These are phyloP conservation scores for Ophiostoma quercus DNA, from an alignment of 2,329 filamentous ascomycete genomes.

Conservation along the genomic window DNA sequence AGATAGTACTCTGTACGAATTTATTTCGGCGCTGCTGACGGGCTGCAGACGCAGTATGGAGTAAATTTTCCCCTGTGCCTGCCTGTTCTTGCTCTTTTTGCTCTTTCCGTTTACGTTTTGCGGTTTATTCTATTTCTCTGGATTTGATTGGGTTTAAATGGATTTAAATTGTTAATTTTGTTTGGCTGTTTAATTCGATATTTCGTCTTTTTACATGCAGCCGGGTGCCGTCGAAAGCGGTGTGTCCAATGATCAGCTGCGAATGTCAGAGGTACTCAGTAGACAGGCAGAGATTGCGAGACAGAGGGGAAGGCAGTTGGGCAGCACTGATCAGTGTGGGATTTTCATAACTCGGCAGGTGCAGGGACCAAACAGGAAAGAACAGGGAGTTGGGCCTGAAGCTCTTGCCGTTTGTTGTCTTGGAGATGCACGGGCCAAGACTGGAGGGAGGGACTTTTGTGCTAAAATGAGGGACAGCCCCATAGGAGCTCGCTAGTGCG, in stretches of 20 bases:
- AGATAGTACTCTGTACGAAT: neutral
- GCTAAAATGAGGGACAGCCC: neutral
- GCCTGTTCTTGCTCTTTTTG: neutral
- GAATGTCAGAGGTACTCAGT: neutral
- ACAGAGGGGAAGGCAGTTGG: neutral
- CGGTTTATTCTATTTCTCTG: neutral
- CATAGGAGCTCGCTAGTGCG: slow-evolving; percentile 5
- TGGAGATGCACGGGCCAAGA: slow-evolving; percentile 14
- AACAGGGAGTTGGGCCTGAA: slow-evolving; percentile 8
- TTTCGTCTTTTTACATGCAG: neutral
- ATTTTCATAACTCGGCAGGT: neutral
- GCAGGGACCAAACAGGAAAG: slow-evolving; percentile 4
- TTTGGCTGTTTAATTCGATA: neutral
- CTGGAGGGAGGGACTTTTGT: neutral
- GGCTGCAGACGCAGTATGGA: slow-evolving; percentile 8
- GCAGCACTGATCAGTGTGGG: neutral
- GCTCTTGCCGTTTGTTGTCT: slow-evolving; percentile 15
- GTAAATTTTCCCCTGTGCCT: slow-evolving; percentile 7
- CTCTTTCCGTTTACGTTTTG: neutral
- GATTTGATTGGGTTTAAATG: neutral
- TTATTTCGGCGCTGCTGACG: slow-evolving; percentile 7
- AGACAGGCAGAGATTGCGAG: neutral
- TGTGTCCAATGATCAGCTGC: slow-evolving; percentile 12
- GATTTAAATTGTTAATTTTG: neutral
- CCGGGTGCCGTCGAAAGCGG: neutral